Base-by-base conservation (phyloP, 1,139 yeast genomes). In the Hansenula sp. region DNA sequence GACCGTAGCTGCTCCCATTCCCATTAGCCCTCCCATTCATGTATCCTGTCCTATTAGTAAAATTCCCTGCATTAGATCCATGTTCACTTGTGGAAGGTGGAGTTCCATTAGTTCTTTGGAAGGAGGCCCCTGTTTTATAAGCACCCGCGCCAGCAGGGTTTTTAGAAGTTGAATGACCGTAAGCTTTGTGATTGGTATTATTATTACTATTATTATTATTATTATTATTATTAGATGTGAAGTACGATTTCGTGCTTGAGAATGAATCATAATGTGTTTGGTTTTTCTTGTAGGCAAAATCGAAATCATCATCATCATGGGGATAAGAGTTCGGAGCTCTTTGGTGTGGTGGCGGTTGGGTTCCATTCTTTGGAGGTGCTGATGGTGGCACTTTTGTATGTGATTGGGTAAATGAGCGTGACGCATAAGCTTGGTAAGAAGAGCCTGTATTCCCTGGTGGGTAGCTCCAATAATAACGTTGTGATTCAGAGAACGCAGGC, bases 291-390 rank as follows among this genome's bases (percentile, higher is more conserved):
- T 29, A 40, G 5, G 30, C 31, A 13, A 34, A 30, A 31, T 40
- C 42, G 17, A 40, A 35, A 6, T 40, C 42, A 31, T 40, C 42
- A n/a, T 33, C 33, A 9, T 40, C 42, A 34, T 40, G n/a, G 13
- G 21, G 16, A 24, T 15, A 38, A 9, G 13, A 6, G 7, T 15
- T 10, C n/a, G 29, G 29, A 3, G 6, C 24, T 36, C 38, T 29
- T 27, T 25, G 16, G 8, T 16, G 18, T n/a, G 38, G 25, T 27
- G 31, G 32, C 3, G 16, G 27, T 37, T 17, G 13, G 13, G 7
- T 34, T 27, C 31, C 25, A 5, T 21, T 21, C 9, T 21, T 21
- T 21, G n/a, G n/a, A n/a, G n/a, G n/a, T n/a, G 25, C 25, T 21
- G 25, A 21, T 9, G 25, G 25, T 21, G 25, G 25, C 5, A 21